phyloP scores from a whole-genome alignment of 345 rosid genomes.

The Populus nigra region DNA sequence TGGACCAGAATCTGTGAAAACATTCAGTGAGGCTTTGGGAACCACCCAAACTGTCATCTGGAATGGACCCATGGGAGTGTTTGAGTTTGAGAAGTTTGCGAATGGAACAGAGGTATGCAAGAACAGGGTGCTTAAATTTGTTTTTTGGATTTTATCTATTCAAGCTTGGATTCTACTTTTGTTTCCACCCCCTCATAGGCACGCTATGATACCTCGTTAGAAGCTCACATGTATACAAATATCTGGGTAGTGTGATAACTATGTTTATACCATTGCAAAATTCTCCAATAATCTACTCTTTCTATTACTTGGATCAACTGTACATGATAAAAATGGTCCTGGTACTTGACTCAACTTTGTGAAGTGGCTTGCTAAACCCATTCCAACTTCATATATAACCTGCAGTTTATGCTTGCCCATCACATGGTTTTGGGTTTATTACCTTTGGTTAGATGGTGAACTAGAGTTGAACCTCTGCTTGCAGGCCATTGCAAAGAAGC shows the following conservation, averaged over 20 bases:
- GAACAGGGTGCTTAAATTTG: not conserved
- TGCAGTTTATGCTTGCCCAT: not conserved
- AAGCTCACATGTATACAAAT: not conserved
- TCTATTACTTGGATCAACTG: not conserved
- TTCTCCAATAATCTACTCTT: not conserved
- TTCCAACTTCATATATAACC: not conserved
- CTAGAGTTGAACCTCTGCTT: constrained; percentile 5
- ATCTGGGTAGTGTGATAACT: not conserved
- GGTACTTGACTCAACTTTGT: not conserved
- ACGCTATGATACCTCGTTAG: not conserved
- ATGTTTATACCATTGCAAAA: not conserved
- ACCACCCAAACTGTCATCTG: constrained; percentile 88
- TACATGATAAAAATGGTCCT: not conserved
- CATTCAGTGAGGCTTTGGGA: constrained; percentile 70
- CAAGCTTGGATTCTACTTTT: not conserved
- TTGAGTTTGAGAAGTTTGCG: constrained; percentile 85
- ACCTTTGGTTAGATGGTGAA: constrained; percentile 8
- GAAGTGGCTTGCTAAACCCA: not conserved
- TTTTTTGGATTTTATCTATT: not conserved
- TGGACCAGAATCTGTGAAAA: constrained; percentile 48
- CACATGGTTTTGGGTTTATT: not conserved
- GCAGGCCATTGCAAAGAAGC: constrained; percentile 90
- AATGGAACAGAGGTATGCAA: constrained; percentile 56
- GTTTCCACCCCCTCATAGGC: not conserved
- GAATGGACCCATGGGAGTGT: constrained; percentile 99